Conservation (phyloP, 2,329 filamentous ascomycete genomes). For the Trichoderma atrobrunneum region DNA sequence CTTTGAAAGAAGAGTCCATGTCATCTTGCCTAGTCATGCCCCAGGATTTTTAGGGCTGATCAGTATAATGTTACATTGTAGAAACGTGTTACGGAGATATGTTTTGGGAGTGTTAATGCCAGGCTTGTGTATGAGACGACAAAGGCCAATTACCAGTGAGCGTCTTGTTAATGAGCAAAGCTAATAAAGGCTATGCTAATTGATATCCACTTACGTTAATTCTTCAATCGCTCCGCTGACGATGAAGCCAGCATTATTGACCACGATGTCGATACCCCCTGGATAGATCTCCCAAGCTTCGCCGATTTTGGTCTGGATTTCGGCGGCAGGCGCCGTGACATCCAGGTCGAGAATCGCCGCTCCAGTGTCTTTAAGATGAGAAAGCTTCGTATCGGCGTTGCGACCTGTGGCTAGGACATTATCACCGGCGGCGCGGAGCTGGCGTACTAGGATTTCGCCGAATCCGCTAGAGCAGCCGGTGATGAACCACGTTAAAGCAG, state of each 20-base stretch:
- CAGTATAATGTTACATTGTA: neutral
- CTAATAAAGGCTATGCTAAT: neutral
- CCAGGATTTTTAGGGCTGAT: neutral
- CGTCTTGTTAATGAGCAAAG: neutral
- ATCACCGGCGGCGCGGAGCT: constrained; percentile 38
- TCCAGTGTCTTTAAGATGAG: constrained; percentile 31
- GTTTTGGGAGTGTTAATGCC: neutral
- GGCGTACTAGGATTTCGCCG: constrained; percentile 36
- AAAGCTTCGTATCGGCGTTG: constrained; percentile 33
- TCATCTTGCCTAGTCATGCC: constrained; percentile 24
- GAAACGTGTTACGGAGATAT: neutral
- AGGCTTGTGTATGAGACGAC: neutral
- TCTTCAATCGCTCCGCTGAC: constrained; percentile 28
- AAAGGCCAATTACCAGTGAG: neutral
- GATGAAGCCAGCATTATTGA: constrained; percentile 40
- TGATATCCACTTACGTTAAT: constrained; percentile 21
- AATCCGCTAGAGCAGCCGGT: constrained; percentile 46
- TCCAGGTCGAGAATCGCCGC: constrained; percentile 25
- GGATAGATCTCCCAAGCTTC: constrained; percentile 23
- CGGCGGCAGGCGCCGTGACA: constrained; percentile 5
- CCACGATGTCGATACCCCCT: constrained; percentile 36
- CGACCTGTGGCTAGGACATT: constrained; percentile 43
- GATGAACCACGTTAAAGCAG: constrained; percentile 36
- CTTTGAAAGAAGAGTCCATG: constrained; percentile 28
- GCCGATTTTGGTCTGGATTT: constrained; percentile 21